Base-by-base conservation (phyloP, 805 yeast species). In the Wickerhamiella lipophila region DNA sequence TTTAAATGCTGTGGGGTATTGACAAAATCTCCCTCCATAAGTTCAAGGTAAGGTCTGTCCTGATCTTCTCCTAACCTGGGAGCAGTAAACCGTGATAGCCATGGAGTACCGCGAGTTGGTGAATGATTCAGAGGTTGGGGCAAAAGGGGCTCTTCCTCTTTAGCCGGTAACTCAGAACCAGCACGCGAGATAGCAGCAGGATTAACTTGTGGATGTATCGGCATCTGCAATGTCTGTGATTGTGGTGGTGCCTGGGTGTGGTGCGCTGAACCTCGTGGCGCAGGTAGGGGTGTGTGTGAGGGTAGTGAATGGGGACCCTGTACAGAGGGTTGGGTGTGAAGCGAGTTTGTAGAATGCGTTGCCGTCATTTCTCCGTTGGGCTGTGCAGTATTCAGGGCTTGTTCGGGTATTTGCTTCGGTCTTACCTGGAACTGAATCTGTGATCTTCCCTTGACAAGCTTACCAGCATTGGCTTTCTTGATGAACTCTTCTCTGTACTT, bases 401-500 rank as follows among this genome's bases (percentile, higher is more conserved):
- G 27, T 9, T 6, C n/a, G 12, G 32, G n/a, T 11, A 7, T 5
- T 6, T 6, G 32, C 38, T 32, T 32, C 5, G 38, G 19, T 16
- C 38, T 32, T 4, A 32, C 38, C 38, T 32, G 38, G 15, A 44
- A 44, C 47, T 44, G 47, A 16, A 44, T n/a, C 23, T 44, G 47
- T 3, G 47, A 44, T 16, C 47, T 21, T 43, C 58, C 53, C 49
- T 55, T 55, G 26, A 51, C 45, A 16, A 48, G 52, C 30, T 50
- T 51, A 13, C 62, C 60, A 3, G 61, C 55, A 51, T 76, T 77
- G 67, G 88, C 79, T 68, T 87, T 84, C 56, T 74, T 76, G 62
- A 88, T 66, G 59, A 88, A 88, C 55, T 92, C 98, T 41, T 79
- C 79, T 58, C 82, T 80, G 63, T 83, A 89, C 43, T 79, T 69